Percentiles rank a stretch among this genome's conserved stretches.
Conservation (phyloP, 2,329 filamentous ascomycete genomes). For the Monosporascus ibericus region DNA sequence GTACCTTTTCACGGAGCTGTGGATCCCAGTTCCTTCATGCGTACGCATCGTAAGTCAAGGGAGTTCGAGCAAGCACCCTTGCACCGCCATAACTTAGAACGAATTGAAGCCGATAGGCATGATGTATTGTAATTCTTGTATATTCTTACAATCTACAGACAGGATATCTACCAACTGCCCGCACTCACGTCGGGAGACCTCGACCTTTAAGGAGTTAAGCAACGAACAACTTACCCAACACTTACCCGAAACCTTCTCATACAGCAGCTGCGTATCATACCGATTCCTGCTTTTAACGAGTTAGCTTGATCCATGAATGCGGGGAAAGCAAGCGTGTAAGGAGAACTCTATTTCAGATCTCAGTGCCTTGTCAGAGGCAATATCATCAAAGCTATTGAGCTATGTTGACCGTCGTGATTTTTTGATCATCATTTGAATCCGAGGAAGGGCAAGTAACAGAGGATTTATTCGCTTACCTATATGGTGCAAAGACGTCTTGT, state of each 20-base stretch:
- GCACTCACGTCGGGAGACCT: too few relatives aligned
- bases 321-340: background rate
- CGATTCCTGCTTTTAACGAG: background rate
- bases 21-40: background rate
- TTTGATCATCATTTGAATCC: conserved; percentile 59
- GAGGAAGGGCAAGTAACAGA: conserved; percentile 3
- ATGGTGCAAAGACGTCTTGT: background rate
- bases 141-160: too few relatives aligned
- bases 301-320: conserved; percentile 6
- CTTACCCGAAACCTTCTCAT: too few relatives aligned
- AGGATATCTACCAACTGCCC: too few relatives aligned
- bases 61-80: too few relatives aligned
- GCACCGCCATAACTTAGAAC: too few relatives aligned
- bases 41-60: too few relatives aligned
- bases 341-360: conserved; percentile 17
- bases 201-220: too few relatives aligned
- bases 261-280: too few relatives aligned
- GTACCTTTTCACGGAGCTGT: conserved; percentile 10
- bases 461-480: conserved; percentile 11
- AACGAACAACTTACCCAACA: too few relatives aligned
- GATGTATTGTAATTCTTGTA: too few relatives aligned
- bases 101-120: too few relatives aligned
- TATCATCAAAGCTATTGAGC: conserved; percentile 70
- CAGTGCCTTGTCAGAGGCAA: conserved; percentile 67
- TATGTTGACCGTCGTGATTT: conserved; percentile 88